Percentiles rank a stretch among this genome's conserved stretches.
phyloP scores from a whole-genome alignment of 2,329 filamentous ascomycete species.

The Bimuria novae-zelandiae region DNA sequence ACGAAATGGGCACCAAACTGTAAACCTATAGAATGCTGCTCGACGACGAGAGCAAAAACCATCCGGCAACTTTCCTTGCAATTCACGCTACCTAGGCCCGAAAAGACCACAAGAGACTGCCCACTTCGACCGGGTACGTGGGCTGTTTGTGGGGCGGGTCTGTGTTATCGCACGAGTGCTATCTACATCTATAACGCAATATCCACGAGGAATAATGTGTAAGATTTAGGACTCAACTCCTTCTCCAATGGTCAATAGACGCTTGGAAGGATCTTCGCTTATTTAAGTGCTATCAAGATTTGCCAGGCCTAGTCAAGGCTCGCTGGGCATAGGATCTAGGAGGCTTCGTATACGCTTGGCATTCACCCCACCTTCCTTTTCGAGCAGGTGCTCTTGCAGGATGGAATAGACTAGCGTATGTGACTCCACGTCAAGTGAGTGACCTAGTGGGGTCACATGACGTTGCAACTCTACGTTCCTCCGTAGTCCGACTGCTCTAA shows the following conservation, averaged over 20 bases:
- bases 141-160: background rate
- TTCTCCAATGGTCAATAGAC: background rate
- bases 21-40: no score
- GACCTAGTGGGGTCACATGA: background rate
- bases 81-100: no score
- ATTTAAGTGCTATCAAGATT: background rate
- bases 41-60: no score
- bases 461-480: no score
- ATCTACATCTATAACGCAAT: background rate
- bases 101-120: background rate
- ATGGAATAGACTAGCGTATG: background rate
- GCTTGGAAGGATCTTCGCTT: background rate
- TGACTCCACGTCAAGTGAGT: background rate
- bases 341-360: background rate
- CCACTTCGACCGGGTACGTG: background rate
- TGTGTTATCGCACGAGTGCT: background rate
- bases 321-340: constrained; percentile 1
- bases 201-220: background rate
- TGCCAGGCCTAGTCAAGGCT: background rate
- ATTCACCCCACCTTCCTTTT: background rate
- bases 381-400: background rate
- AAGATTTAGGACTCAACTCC: background rate
- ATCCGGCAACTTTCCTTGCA: no score
- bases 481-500: no score
- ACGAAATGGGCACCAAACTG: no score